These are phyloP conservation scores for Sugiyamaella novakii DNA, from an alignment of 1,139 yeast species.

Conservation along the genomic window DNA sequence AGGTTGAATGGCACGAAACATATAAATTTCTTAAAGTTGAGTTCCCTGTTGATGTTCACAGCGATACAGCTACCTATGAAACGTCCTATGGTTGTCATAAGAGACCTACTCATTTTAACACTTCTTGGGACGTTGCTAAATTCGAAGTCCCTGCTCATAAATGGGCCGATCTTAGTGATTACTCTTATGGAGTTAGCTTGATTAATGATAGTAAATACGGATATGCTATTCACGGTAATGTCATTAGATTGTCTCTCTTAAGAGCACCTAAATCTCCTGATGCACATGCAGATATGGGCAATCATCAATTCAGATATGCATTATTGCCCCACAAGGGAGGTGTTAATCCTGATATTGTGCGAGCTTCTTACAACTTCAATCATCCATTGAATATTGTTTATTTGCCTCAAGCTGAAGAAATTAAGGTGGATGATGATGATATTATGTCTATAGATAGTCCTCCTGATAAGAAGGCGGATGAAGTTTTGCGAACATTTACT, in stretches of 20 bases:
- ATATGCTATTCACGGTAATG: conserved; percentile 85
- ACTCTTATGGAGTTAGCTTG: conserved; percentile 82
- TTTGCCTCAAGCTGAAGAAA: conserved; percentile 24
- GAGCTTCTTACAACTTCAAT: conserved; percentile 79
- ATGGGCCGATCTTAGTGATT: conserved; percentile 88
- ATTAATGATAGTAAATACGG: conserved; percentile 89
- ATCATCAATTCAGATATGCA: conserved; percentile 80
- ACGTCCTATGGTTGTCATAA: conserved; percentile 90
- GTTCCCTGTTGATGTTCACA: conserved; percentile 81
- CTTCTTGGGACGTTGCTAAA: conserved; percentile 94
- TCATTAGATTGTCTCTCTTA: conserved; percentile 77
- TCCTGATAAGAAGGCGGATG: conserved; percentile 22
- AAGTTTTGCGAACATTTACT: conserved; percentile 35
- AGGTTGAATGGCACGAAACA: conserved; percentile 84
- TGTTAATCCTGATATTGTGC: conserved; percentile 64
- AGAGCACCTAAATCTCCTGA: conserved; percentile 92
- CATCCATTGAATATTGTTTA: conserved; percentile 47
- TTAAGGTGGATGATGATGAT: conserved; percentile 11
- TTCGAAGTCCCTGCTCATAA: conserved; percentile 95
- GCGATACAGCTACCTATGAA: conserved; percentile 81
- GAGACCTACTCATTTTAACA: conserved; percentile 92
- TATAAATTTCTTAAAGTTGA: conserved; percentile 91
- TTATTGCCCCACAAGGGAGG: conserved; percentile 77
- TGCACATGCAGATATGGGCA: conserved; percentile 91
- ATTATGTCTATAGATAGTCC: conserved; percentile 20